A percentile compares a stretch with the other conserved stretches of the same genome.
These are phyloP conservation scores for Lepidium didymum DNA, from an alignment of 345 rosid species.

Conservation along the genomic window DNA sequence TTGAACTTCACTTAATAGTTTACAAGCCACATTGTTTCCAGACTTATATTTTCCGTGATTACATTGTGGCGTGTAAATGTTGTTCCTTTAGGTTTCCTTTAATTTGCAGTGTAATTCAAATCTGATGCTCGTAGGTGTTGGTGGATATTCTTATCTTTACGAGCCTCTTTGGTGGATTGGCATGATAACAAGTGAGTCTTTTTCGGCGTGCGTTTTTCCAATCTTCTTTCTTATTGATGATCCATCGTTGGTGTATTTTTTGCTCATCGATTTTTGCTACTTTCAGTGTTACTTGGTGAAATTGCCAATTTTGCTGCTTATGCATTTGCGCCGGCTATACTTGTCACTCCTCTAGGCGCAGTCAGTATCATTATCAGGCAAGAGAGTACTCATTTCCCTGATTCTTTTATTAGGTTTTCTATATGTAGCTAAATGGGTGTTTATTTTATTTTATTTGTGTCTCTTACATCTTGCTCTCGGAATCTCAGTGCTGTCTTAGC, in stretches of 20 bases:
- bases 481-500: slow-evolving; percentile 89
- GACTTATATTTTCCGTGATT: not conserved
- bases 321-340: slow-evolving; percentile 95
- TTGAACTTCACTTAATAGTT: not conserved
- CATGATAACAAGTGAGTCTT: slow-evolving; percentile 88
- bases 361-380: slow-evolving; percentile 91
- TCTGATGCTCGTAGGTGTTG: slow-evolving; percentile 48
- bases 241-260: not conserved
- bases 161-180: slow-evolving; percentile 99
- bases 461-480: not conserved
- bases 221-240: not conserved
- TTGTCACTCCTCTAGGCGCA: slow-evolving; percentile 98
- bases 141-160: slow-evolving; percentile 88
- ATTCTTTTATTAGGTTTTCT: not conserved
- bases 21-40: not conserved
- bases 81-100: not conserved
- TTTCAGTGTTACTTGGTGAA: slow-evolving; percentile 88
- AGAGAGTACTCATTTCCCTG: not conserved
- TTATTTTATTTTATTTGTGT: not conserved
- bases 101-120: not conserved
- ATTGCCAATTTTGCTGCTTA: slow-evolving; percentile 96
- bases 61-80: not conserved
- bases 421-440: not conserved
- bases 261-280: not conserved
- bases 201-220: not conserved